phyloP scores from a whole-genome alignment of 2,329 filamentous ascomycete species.

The Fusarium sp. region DNA sequence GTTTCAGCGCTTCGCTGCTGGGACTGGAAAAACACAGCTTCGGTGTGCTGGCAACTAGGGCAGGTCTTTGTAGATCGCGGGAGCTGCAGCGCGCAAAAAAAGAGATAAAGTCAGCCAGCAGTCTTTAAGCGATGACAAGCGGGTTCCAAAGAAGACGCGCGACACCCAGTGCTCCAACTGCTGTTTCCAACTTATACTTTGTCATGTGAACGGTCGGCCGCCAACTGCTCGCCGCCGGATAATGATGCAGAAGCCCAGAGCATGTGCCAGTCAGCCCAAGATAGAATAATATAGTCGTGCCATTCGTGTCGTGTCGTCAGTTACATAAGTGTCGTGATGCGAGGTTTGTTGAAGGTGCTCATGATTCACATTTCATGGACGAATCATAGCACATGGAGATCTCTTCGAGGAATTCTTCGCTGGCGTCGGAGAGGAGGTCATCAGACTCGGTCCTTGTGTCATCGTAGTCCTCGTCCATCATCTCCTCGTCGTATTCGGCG shows the following conservation, averaged over 20 bases:
- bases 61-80: conserved; percentile 88
- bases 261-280: conserved; percentile 39
- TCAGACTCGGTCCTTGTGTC: conserved; percentile 25
- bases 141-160: conserved; percentile 43
- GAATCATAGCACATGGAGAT: conserved; percentile 27
- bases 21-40: conserved; percentile 98
- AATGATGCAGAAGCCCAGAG: conserved; percentile 28
- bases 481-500: conserved; percentile 53
- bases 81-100: conserved; percentile 70
- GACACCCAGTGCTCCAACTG: conserved; percentile 38
- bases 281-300: conserved; percentile 1
- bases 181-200: conserved; percentile 35
- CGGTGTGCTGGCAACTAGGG: conserved; percentile 83
- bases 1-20: conserved; percentile 97
- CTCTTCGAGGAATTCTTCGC: conserved; percentile 37
- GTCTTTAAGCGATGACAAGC: conserved; percentile 42
- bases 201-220: conserved; percentile 25
- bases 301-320: conserved; percentile 27
- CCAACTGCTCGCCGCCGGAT: conserved; percentile 27
- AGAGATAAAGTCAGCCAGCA: conserved; percentile 56
- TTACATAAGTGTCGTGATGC: conserved; percentile 11
- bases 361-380: conserved; percentile 35
- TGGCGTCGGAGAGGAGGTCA: conserved; percentile 33
- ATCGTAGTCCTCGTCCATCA: conserved; percentile 42
- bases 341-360: not conserved